Evolutionary conservation across 768 basidiomycete species (phyloP).

Genomic region (Holtermanniella nyarrowii): DNA sequence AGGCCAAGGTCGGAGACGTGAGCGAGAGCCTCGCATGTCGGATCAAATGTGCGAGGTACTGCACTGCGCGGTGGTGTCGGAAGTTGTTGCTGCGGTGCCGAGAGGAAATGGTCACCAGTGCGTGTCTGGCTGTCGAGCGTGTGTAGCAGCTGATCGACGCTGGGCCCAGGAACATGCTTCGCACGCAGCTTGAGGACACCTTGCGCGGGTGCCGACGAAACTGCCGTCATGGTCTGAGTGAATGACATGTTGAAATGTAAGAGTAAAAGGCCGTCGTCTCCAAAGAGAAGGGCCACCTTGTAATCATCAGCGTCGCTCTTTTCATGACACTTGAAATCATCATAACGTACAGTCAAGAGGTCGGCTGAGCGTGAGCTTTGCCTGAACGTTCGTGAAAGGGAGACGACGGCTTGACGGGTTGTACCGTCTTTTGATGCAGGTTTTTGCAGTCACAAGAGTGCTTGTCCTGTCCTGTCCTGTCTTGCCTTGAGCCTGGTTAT

Average conservation of each 20-base stretch:
- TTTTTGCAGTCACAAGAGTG: no score
- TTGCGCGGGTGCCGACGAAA: no score
- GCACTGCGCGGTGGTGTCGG: not conserved
- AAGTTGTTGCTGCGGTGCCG: not conserved
- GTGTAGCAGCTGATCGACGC: not conserved
- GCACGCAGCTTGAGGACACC: no score
- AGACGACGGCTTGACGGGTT: not conserved
- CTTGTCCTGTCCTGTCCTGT: no score
- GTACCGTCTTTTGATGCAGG: no score
- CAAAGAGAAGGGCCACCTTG: not conserved
- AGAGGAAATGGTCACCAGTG: no score
- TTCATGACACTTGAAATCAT: not conserved
- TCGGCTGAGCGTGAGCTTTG: not conserved
- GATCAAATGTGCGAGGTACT: not conserved
- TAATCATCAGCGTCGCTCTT: no score
- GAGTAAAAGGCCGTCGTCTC: not conserved
- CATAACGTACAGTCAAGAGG: not conserved
- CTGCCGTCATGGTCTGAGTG: not conserved
- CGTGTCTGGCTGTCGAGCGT: not conserved
- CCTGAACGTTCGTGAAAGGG: not conserved
- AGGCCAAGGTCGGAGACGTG: constrained; percentile 19
- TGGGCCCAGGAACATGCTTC: no score
- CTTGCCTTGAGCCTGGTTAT: no score
- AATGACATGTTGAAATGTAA: not conserved
- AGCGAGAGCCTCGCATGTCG: constrained; percentile 11